phyloP scores from a whole-genome alignment of 1,284 basidiomycete species.

The Ceratorhiza oryzae-sativae region DNA sequence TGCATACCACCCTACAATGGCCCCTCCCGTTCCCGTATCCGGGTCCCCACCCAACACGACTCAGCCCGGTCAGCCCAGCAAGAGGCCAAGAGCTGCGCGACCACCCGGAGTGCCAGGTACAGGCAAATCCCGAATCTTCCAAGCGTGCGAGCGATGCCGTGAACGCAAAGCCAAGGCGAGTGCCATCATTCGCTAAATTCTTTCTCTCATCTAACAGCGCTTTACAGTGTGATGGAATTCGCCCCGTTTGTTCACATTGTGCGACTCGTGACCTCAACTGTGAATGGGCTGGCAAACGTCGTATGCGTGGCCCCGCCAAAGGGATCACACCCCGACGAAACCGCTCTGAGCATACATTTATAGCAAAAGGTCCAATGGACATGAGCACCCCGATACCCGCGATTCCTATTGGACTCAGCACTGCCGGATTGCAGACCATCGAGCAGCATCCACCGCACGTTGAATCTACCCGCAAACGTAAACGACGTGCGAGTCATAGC shows the following conservation, averaged over 20 bases:
- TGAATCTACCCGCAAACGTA: conserved; percentile 15
- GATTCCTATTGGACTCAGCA: conserved; percentile 9
- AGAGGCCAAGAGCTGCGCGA: conserved; percentile 17
- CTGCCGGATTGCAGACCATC: conserved; percentile 25
- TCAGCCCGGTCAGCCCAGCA: not conserved
- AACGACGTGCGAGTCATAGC: conserved; percentile 27
- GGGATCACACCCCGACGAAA: conserved; percentile 25
- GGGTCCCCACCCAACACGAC: not conserved
- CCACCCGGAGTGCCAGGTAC: conserved; percentile 18
- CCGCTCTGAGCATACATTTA: conserved; percentile 19
- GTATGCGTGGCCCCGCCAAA: conserved; percentile 36
- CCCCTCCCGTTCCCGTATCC: conserved; percentile 5
- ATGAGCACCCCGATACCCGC: conserved; percentile 1
- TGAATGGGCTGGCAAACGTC: conserved; percentile 37
- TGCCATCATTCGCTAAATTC: not conserved
- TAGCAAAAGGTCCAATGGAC: not conserved
- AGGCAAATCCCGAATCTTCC: conserved; percentile 29
- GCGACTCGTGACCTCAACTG: conserved; percentile 30
- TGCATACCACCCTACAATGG: conserved; percentile 19
- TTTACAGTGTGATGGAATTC: conserved; percentile 26
- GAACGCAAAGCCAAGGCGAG: conserved; percentile 34
- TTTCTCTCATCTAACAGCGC: not conserved
- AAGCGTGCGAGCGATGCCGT: conserved; percentile 33
- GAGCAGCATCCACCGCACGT: conserved; percentile 7
- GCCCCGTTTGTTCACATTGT: conserved; percentile 31